A percentile compares a stretch with the other conserved stretches of the same genome.
Evolutionary conservation across 2,329 filamentous ascomycete species (phyloP).

Genomic region (Fusarium sterilihyphosum): DNA sequence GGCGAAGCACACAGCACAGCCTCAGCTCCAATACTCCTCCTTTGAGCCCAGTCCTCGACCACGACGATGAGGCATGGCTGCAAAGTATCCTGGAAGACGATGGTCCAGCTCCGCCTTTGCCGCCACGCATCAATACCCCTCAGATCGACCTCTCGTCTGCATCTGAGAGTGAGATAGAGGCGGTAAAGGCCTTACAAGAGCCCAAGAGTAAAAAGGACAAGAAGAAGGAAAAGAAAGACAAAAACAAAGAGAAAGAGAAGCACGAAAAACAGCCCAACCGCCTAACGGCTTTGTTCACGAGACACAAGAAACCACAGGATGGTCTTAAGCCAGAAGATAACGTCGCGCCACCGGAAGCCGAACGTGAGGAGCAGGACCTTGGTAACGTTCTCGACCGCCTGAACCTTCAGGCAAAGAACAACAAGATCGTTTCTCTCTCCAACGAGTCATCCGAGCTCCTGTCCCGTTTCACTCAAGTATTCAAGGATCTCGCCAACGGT

Average conservation of each 20-base stretch:
- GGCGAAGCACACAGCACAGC: slow-evolving; percentile 35
- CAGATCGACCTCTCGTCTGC: slow-evolving; percentile 53
- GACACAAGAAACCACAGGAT: slow-evolving; percentile 54
- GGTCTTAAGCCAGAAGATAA: slow-evolving; percentile 50
- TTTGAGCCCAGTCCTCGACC: slow-evolving; percentile 60
- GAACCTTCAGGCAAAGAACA: slow-evolving; percentile 84
- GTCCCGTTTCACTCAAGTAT: slow-evolving; percentile 84
- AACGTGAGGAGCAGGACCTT: slow-evolving; percentile 75
- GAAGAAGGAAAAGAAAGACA: slow-evolving; percentile 47
- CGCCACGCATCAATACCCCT: slow-evolving; percentile 62
- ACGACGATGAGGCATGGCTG: slow-evolving; percentile 68
- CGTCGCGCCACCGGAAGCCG: slow-evolving; percentile 55
- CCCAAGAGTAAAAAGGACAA: slow-evolving; percentile 47
- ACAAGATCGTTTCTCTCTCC: slow-evolving; percentile 85
- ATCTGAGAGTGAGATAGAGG: slow-evolving; percentile 39
- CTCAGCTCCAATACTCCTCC: slow-evolving; percentile 41
- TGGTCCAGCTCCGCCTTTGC: slow-evolving; percentile 63
- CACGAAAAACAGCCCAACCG: slow-evolving; percentile 49
- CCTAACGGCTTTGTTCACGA: slow-evolving; percentile 50
- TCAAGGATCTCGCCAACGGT: slow-evolving; percentile 92
- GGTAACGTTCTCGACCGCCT: slow-evolving; percentile 82
- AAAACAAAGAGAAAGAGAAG: slow-evolving; percentile 49
- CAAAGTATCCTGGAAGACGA: slow-evolving; percentile 60
- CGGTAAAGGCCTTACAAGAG: slow-evolving; percentile 43
- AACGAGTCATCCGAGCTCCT: slow-evolving; percentile 85